These are phyloP conservation scores for Colletotrichum karsti DNA, from an alignment of 2,329 filamentous ascomycete genomes.

Conservation along the genomic window DNA sequence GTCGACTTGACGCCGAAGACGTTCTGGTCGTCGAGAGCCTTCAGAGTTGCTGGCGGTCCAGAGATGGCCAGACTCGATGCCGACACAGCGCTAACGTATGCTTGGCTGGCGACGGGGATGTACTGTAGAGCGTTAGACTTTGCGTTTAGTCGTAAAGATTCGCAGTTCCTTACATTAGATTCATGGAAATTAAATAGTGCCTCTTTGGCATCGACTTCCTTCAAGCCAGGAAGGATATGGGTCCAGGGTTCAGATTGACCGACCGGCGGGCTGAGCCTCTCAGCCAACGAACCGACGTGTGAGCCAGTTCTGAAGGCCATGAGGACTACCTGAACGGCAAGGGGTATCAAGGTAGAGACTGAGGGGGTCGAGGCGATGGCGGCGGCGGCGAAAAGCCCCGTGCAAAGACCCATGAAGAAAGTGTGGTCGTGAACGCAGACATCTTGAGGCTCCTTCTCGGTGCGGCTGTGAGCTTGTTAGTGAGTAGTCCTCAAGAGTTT, in stretches of 20 bases:
- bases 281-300: conserved; percentile 60
- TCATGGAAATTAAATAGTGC: conserved; percentile 67
- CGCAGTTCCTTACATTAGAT: conserved; percentile 56
- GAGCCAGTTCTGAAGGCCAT: conserved; percentile 73
- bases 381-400: conserved; percentile 74
- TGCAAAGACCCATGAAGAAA: conserved; percentile 72
- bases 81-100: conserved; percentile 64
- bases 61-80: conserved; percentile 60
- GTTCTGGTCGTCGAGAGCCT: conserved; percentile 49
- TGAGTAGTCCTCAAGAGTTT: background rate
- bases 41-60: conserved; percentile 60
- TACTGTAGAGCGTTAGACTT: conserved; percentile 37
- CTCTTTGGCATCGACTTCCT: conserved; percentile 57
- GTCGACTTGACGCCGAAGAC: conserved; percentile 51
- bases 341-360: conserved; percentile 66
- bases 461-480: conserved; percentile 50
- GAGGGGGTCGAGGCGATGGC: conserved; percentile 72
- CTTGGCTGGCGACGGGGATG: conserved; percentile 52
- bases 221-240: conserved; percentile 67
- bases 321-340: conserved; percentile 71
- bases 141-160: background rate
- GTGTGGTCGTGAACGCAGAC: conserved; percentile 57
- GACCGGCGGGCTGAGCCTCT: conserved; percentile 48
- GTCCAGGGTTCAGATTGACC: conserved; percentile 71
- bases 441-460: conserved; percentile 64